phyloP scores from a whole-genome alignment of 306 rosid genomes.

The Medicago ruthenica region DNA sequence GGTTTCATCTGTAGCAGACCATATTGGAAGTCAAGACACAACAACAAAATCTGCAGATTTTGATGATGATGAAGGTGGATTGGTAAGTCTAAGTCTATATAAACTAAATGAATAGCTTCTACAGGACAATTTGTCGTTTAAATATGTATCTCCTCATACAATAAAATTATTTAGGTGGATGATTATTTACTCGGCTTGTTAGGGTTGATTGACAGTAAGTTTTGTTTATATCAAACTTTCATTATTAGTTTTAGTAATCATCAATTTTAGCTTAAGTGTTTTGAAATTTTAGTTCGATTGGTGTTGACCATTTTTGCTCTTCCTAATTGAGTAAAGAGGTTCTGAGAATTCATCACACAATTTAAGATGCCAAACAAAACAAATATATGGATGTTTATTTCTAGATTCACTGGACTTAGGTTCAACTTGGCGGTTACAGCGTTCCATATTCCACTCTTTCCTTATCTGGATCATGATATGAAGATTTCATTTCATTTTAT shows the following conservation, averaged over 20 bases:
- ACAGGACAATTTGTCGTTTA: neutral
- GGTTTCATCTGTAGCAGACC: conserved; percentile 97
- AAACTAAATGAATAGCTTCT: no score
- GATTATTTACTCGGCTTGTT: conserved; percentile 17
- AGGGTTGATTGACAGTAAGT: conserved; percentile 29
- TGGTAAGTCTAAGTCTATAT: conserved; percentile 83
- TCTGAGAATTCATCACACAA: conserved; percentile 23
- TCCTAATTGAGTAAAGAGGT: neutral
- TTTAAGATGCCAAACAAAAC: conserved; percentile 8
- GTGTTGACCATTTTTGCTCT: no score
- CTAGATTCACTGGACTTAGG: conserved; percentile 18
- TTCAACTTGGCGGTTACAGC: neutral
- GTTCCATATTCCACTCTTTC: conserved; percentile 5
- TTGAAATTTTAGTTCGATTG: no score
- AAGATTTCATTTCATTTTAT: neutral
- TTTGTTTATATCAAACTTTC: neutral
- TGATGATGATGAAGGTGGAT: conserved; percentile 98
- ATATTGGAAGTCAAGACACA: conserved; percentile 82
- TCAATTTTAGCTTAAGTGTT: neutral
- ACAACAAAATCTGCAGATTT: conserved; percentile 90
- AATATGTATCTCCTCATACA: conserved; percentile 21
- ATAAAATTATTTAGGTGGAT: neutral
- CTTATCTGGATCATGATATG: neutral
- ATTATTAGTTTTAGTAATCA: conserved; percentile 4
- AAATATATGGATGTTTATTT: conserved; percentile 13